Evolutionary conservation across 2,329 filamentous ascomycete species (phyloP).

Genomic region (Paradendryphiella salina): DNA sequence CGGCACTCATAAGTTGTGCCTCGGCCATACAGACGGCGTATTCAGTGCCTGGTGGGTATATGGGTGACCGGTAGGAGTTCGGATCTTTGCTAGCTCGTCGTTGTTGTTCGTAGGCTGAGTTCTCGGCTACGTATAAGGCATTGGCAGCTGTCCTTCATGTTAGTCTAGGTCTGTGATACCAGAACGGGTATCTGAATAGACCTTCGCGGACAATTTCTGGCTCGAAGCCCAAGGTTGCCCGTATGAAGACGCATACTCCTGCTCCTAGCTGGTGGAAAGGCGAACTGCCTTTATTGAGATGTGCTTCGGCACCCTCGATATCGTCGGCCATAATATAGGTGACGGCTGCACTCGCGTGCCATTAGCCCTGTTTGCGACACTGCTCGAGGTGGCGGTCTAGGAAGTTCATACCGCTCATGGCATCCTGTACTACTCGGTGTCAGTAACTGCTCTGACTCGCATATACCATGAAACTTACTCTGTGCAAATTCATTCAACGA

Average conservation of each 20-base stretch:
- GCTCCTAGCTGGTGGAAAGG: slow-evolving; percentile 87
- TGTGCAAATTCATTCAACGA: slow-evolving; percentile 62
- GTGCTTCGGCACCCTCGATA: slow-evolving; percentile 77
- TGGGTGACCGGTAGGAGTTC: slow-evolving; percentile 58
- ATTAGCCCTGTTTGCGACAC: slow-evolving; percentile 24
- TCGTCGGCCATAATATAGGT: slow-evolving; percentile 85
- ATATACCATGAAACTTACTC: slow-evolving; percentile 43
- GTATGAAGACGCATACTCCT: slow-evolving; percentile 81
- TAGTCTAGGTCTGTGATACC: background rate
- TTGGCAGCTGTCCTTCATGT: slow-evolving; percentile 61
- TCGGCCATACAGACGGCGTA: slow-evolving; percentile 83
- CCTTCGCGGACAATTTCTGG: slow-evolving; percentile 84
- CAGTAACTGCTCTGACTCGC: slow-evolving; percentile 11
- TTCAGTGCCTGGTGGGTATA: slow-evolving; percentile 85
- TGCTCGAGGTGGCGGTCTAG: background rate
- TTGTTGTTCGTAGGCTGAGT: slow-evolving; percentile 73
- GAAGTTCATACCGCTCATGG: slow-evolving; percentile 49
- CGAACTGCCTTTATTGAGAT: slow-evolving; percentile 71
- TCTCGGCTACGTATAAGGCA: slow-evolving; percentile 74
- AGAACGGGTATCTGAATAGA: slow-evolving; percentile 30
- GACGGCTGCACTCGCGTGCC: slow-evolving; percentile 55
- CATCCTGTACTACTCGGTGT: slow-evolving; percentile 49
- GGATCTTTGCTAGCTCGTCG: slow-evolving; percentile 70
- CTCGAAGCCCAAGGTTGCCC: slow-evolving; percentile 86
- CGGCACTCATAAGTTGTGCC: slow-evolving; percentile 84